Conservation (phyloP, 179 eudicot species). For the Silene coronaria region DNA sequence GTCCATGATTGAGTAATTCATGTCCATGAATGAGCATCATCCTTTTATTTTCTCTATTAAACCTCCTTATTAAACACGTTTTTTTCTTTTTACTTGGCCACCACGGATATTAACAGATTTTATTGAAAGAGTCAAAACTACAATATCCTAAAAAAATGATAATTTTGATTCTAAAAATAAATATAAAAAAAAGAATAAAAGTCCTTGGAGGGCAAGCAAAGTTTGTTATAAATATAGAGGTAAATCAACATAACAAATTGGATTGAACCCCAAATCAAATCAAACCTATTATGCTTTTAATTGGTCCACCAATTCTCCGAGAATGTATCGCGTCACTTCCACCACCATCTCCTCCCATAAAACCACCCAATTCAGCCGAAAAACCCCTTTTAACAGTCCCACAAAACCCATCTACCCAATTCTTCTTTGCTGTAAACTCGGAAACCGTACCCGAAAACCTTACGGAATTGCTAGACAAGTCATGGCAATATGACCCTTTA, state of each 20-base stretch:
- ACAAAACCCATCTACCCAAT: conserved; percentile 20
- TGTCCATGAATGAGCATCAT: too few species aligned
- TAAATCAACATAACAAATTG: neutral
- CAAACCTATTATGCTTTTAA: conserved; percentile 17
- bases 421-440: conserved; percentile 19
- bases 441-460: conserved; percentile 14
- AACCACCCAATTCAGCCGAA: neutral
- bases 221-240: neutral
- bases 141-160: too few species aligned
- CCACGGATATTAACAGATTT: too few species aligned
- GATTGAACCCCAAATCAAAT: neutral
- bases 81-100: too few species aligned
- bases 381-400: conserved; percentile 14
- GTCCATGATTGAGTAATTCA: too few species aligned
- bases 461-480: neutral
- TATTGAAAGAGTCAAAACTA: too few species aligned
- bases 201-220: conserved; percentile 5
- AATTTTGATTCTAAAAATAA: neutral
- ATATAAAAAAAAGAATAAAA: neutral
- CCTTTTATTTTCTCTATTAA: too few species aligned
- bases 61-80: too few species aligned
- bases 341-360: neutral
- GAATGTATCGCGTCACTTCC: neutral
- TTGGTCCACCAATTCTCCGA: conserved; percentile 28
- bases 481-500: conserved; percentile 24